These are phyloP conservation scores for Chytriomyces sp. DNA, from an alignment of 192 early-diverging fungal species.

Conservation along the genomic window DNA sequence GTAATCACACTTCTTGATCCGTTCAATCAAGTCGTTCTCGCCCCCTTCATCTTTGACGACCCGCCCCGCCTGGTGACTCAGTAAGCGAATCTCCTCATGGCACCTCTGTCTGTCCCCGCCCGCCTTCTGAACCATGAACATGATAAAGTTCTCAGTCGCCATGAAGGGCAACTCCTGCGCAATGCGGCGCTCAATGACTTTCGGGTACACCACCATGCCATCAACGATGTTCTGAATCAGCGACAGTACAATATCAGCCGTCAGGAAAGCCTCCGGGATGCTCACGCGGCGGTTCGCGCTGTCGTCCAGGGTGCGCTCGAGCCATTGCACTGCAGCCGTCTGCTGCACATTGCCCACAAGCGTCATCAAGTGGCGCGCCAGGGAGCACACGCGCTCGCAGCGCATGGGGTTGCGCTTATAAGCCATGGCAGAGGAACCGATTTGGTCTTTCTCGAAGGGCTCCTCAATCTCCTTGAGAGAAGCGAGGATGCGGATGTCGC, in stretches of 20 bases:
- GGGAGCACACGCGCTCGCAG: slow-evolving; percentile 93
- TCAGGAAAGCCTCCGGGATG: slow-evolving; percentile 95
- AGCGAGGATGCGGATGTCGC: slow-evolving; percentile 93
- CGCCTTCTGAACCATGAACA: slow-evolving; percentile 85
- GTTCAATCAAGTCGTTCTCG: slow-evolving; percentile 94
- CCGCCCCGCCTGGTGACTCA: slow-evolving; percentile 88
- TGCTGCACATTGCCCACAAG: slow-evolving; percentile 83
- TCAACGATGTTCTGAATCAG: slow-evolving; percentile 95
- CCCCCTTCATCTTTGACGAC: slow-evolving; percentile 90
- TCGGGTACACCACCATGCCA: slow-evolving; percentile 96
- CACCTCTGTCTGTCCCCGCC: slow-evolving; percentile 94
- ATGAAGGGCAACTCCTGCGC: slow-evolving; percentile 96
- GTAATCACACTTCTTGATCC: slow-evolving; percentile 79
- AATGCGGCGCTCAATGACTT: slow-evolving; percentile 90
- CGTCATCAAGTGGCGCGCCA: slow-evolving; percentile 92
- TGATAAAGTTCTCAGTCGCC: slow-evolving; percentile 99
- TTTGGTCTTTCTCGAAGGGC: slow-evolving; percentile 99
- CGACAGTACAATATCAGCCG: slow-evolving; percentile 93
- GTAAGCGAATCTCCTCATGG: slow-evolving; percentile 95
- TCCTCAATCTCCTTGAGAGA: slow-evolving; percentile 98
- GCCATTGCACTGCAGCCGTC: slow-evolving; percentile 93
- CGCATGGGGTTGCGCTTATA: slow-evolving; percentile 99
- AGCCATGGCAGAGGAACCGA: slow-evolving; percentile 98
- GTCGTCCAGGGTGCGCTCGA: slow-evolving; percentile 98
- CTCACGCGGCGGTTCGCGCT: slow-evolving; percentile 94